Base-by-base conservation (phyloP, 2,329 filamentous ascomycete genomes). In the Mycosphaerella sp. region DNA sequence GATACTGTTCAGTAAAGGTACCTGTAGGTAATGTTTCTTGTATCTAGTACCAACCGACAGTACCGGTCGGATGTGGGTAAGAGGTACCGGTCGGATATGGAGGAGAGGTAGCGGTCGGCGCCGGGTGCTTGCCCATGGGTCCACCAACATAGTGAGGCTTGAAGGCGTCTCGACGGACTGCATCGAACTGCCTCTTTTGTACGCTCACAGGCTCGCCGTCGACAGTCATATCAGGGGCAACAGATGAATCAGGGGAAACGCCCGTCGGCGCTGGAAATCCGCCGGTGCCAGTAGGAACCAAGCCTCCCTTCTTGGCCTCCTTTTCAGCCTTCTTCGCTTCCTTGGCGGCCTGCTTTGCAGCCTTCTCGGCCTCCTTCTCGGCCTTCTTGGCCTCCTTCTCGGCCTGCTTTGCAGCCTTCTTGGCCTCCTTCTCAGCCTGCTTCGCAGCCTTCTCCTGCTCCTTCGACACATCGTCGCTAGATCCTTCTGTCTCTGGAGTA, bases 131-230 rank as follows among this genome's bases (percentile, higher is more conserved):
- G 35, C 42, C 21, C 12, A 25, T 25, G 10, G 36, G 13, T 8
- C 34, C 25, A 14, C 17, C 41, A 16, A n/a, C 41, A 41, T 46
- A 53, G 42, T 50, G 37, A 35, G 51, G 51, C 35, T 50, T 42
- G 27, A 40, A 53, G 13, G 37, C 42, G 14, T 17, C 14, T 12
- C 37, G 41, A 42, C 51, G 46, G 39, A 42, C 41, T 13, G 16
- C 47, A 5, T 46, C 46, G 47, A 53, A 53, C 10, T 53, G 47
- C 30, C 37, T 41, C 10, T 39, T 27, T 18, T 48, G 45, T n/a
- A 13, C n/a, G 10, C 28, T 14, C n/a, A 18, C 13, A 28, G 25
- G 16, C 13, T 12, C 12, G 32, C n/a, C 16, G 32, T 6, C 21
- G 21, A 25, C 21, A 25, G 7, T 4, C 7, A 6, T 6, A 25